phyloP scores from a whole-genome alignment of 495 filamentous ascomycete species.

The Evernia prunastri region DNA sequence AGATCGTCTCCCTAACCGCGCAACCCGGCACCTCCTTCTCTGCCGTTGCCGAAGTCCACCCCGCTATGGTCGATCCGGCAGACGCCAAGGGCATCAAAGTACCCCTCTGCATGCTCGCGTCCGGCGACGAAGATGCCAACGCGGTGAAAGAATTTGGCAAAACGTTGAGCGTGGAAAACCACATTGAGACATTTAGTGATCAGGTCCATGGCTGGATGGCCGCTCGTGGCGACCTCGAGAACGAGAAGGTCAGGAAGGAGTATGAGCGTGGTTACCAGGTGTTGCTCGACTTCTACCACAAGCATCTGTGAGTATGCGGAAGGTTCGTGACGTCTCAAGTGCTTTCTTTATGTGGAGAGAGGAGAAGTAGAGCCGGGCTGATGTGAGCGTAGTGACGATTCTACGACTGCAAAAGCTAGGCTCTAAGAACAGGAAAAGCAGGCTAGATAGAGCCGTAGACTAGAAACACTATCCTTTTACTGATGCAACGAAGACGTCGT shows the following conservation, averaged over 20 bases:
- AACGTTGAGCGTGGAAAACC: constrained; percentile 57
- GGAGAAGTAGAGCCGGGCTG: neutral
- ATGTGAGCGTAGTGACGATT: neutral
- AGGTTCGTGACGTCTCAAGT: neutral
- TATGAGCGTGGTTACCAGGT: constrained; percentile 75
- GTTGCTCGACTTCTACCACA: constrained; percentile 65
- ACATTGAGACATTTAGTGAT: constrained; percentile 72
- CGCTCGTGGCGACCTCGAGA: constrained; percentile 58
- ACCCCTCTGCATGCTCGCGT: constrained; percentile 59
- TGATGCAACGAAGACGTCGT: too few relatives aligned
- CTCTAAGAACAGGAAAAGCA: neutral
- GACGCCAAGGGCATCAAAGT: constrained; percentile 62
- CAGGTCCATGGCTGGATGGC: constrained; percentile 95
- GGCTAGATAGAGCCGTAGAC: too few relatives aligned
- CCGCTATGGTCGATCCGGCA: constrained; percentile 78
- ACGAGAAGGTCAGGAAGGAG: constrained; percentile 61
- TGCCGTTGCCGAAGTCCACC: constrained; percentile 66
- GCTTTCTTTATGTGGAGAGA: neutral
- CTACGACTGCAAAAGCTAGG: neutral
- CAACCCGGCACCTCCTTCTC: constrained; percentile 58
- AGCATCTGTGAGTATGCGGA: constrained; percentile 53
- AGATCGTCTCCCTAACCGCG: constrained; percentile 56
- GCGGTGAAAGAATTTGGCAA: constrained; percentile 67
- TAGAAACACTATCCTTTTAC: too few relatives aligned
- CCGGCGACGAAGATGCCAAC: constrained; percentile 56